Evolutionary conservation across 129 eudicot genomes (phyloP).

Genomic region (Centrapalus pauciflorus): DNA sequence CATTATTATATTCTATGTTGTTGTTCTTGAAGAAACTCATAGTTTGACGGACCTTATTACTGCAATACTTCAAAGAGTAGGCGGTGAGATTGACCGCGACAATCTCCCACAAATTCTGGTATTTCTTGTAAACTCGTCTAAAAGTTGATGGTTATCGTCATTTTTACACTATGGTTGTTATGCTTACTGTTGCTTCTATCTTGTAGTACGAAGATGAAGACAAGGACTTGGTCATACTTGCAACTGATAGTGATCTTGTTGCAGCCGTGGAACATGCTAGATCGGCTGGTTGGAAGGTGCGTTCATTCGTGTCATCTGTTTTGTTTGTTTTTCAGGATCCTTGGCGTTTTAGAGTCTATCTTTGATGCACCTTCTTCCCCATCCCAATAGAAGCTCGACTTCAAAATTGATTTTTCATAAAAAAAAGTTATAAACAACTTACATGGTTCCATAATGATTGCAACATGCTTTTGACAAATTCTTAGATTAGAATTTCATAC

Average conservation of each 20-base stretch:
- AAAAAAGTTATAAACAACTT: neutral
- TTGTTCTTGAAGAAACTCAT: slow-evolving; percentile 48
- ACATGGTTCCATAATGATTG: too few relatives aligned
- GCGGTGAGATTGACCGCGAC: slow-evolving; percentile 83
- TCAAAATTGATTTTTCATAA: too few relatives aligned
- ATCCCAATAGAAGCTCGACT: too few relatives aligned
- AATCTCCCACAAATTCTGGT: slow-evolving; percentile 98
- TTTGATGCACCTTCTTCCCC: too few relatives aligned
- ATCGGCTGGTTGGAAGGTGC: slow-evolving; percentile 86
- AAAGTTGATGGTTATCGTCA: neutral
- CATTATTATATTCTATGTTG: neutral
- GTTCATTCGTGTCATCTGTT: neutral
- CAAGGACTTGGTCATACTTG: slow-evolving; percentile 76
- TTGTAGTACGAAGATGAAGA: slow-evolving; percentile 95
- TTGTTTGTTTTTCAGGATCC: neutral
- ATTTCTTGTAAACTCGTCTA: slow-evolving; percentile 1
- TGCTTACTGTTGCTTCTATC: neutral
- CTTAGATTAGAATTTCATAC: too few relatives aligned
- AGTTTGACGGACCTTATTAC: slow-evolving; percentile 81
- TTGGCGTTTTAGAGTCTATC: too few relatives aligned
- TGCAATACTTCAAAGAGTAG: slow-evolving; percentile 86
- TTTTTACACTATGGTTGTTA: neutral
- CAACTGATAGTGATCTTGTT: slow-evolving; percentile 85
- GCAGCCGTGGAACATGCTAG: slow-evolving; percentile 94
- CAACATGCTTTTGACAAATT: too few relatives aligned